phyloP scores from a whole-genome alignment of 495 filamentous ascomycete genomes.

The Saxophila tyrrhenica region DNA sequence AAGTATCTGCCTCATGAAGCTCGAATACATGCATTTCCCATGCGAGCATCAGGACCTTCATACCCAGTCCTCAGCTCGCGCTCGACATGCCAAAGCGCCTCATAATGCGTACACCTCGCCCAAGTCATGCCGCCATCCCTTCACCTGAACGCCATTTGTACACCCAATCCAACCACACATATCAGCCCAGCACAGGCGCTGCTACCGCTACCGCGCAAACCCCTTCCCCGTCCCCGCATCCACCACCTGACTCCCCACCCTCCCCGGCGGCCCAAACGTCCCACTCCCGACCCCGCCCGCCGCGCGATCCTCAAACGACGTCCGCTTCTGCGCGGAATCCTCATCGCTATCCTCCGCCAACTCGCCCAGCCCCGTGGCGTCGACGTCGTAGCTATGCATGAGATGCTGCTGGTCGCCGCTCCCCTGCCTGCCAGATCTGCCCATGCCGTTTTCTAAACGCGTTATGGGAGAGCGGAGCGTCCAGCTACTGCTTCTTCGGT shows the following conservation, averaged over 20 bases:
- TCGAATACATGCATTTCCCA: background rate
- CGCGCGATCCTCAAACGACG: constrained; percentile 29
- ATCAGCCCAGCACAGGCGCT: background rate
- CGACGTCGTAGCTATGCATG: constrained; percentile 59
- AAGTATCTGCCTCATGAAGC: background rate
- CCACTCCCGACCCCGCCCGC: constrained; percentile 5
- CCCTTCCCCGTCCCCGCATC: background rate
- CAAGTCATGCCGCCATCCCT: background rate
- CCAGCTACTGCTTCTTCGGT: constrained; percentile 43
- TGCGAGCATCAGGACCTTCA: too few species aligned
- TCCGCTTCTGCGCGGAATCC: constrained; percentile 28
- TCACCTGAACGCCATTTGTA: too few species aligned
- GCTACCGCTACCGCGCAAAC: background rate
- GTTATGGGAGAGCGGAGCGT: constrained; percentile 26
- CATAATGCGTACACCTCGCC: background rate
- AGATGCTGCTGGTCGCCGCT: constrained; percentile 60
- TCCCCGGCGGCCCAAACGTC: background rate
- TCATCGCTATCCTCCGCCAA: constrained; percentile 62
- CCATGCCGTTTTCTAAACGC: background rate
- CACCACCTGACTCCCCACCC: background rate
- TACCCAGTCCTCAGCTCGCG: background rate
- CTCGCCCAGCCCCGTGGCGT: constrained; percentile 45
- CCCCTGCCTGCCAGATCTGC: constrained; percentile 28
- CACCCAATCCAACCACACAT: background rate
- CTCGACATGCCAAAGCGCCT: background rate